A percentile compares a stretch with the other conserved stretches of the same genome.
Conservation (phyloP, 352 stramenopile species). For the Phytopythium helicoides region DNA sequence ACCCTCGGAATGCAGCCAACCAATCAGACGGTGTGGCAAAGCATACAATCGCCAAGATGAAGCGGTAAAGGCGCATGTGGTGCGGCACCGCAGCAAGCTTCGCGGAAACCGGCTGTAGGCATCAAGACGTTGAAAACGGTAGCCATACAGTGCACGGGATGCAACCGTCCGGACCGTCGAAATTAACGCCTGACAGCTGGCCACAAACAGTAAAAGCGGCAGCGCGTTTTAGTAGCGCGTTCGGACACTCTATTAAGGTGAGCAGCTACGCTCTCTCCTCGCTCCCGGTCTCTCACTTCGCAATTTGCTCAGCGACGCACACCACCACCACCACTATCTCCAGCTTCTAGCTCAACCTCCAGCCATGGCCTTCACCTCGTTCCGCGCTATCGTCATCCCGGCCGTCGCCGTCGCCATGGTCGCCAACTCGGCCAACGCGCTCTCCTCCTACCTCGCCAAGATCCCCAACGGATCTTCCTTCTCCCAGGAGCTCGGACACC, state of each 20-base stretch:
- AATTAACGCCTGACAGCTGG: background rate
- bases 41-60: too few relatives aligned
- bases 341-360: background rate
- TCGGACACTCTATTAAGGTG: too few relatives aligned
- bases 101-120: too few relatives aligned
- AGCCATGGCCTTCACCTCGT: slow-evolving; percentile 3
- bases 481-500: slow-evolving; percentile 35
- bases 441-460: slow-evolving; percentile 25
- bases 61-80: too few relatives aligned
- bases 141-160: too few relatives aligned
- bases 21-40: too few relatives aligned
- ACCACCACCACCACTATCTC: background rate
- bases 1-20: too few relatives aligned
- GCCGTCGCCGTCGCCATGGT: too few relatives aligned
- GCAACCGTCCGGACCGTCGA: background rate
- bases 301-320: slow-evolving; percentile 1
- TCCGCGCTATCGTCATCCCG: slow-evolving; percentile 4
- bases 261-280: too few relatives aligned
- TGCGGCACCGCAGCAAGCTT: too few relatives aligned
- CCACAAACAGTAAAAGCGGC: slow-evolving; percentile 6
- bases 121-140: too few relatives aligned
- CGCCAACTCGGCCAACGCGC: slow-evolving; percentile 17
- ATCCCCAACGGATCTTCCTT: slow-evolving; percentile 43
- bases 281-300: slow-evolving; percentile 1
- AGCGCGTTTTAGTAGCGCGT: background rate